A percentile compares a stretch with the other conserved stretches of the same genome.
phyloP scores from a whole-genome alignment of 495 filamentous ascomycete species.

The Pseudotulostoma volvatum region DNA sequence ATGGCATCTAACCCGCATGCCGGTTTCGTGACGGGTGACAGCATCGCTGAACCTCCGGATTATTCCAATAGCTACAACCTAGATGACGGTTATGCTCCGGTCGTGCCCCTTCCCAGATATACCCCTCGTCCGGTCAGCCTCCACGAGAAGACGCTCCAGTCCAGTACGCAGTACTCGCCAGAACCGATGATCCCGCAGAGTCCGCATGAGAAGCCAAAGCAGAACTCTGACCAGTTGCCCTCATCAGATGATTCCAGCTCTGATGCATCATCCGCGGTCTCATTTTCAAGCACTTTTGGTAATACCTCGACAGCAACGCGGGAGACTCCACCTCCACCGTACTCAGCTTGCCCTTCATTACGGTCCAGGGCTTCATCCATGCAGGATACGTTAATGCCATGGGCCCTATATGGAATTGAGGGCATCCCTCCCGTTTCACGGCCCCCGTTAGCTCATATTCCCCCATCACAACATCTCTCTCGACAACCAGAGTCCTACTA shows the following conservation, averaged over 20 bases:
- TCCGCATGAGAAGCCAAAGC: conserved; percentile 20
- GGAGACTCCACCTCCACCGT: conserved; percentile 31
- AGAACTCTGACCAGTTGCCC: conserved; percentile 9
- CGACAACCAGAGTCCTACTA: conserved; percentile 8
- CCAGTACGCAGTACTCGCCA: conserved; percentile 14
- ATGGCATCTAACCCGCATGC: conserved; percentile 9
- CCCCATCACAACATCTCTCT: conserved; percentile 12
- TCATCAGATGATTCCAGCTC: conserved; percentile 17
- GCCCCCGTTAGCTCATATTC: conserved; percentile 15
- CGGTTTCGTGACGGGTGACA: conserved; percentile 10
- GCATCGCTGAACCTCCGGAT: conserved; percentile 3
- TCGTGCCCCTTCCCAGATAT: conserved; percentile 26
- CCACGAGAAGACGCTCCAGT: conserved; percentile 28
- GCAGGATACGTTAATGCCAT: conserved; percentile 9
- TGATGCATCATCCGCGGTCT: conserved; percentile 27
- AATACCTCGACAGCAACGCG: conserved; percentile 32
- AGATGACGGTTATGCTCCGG: conserved; percentile 18
- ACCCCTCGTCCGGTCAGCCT: conserved; percentile 25
- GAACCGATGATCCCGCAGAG: conserved; percentile 15
- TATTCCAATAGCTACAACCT: conserved; percentile 7
- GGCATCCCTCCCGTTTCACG: conserved; percentile 5
- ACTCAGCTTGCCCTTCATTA: conserved; percentile 19
- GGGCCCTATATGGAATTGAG: not conserved
- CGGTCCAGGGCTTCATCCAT: conserved; percentile 23
- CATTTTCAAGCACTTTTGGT: conserved; percentile 31